Conservation (phyloP, 1,284 basidiomycete species). For the Mycosarcoma mackinlayi region DNA sequence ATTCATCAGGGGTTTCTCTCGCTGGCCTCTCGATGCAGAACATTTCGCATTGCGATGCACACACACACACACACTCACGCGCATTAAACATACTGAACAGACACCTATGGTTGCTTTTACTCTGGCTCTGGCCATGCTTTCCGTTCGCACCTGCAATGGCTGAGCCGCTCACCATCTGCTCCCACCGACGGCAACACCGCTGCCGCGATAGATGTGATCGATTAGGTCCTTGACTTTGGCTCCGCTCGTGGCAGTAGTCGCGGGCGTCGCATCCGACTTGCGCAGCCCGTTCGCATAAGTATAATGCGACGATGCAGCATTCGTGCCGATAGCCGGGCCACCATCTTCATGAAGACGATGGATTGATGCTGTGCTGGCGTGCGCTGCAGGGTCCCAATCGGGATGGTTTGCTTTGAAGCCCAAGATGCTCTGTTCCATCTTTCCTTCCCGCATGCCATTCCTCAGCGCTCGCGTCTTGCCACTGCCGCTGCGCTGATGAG, state of each 20-base stretch:
- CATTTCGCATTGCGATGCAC: too few species aligned
- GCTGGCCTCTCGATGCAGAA: too few species aligned
- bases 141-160: too few species aligned
- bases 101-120: too few species aligned
- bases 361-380: constrained; percentile 66
- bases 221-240: constrained; percentile 47
- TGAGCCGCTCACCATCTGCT: constrained; percentile 23
- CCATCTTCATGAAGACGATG: neutral
- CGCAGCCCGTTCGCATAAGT: constrained; percentile 7
- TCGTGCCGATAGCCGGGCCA: neutral
- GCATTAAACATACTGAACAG: too few species aligned
- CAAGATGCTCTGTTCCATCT: constrained; percentile 95
- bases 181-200: constrained; percentile 26
- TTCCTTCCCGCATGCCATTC: constrained; percentile 25
- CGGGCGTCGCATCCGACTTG: constrained; percentile 17
- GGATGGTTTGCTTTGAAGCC: constrained; percentile 93
- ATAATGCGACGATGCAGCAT: neutral
- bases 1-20: too few species aligned
- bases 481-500: neutral
- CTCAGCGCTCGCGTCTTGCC: constrained; percentile 76
- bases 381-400: constrained; percentile 84
- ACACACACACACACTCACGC: too few species aligned
- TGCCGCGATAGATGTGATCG: constrained; percentile 44
- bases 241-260: constrained; percentile 7
- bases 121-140: too few species aligned